phyloP scores from a whole-genome alignment of 1,284 basidiomycete genomes.

The Puccinia triticina region DNA sequence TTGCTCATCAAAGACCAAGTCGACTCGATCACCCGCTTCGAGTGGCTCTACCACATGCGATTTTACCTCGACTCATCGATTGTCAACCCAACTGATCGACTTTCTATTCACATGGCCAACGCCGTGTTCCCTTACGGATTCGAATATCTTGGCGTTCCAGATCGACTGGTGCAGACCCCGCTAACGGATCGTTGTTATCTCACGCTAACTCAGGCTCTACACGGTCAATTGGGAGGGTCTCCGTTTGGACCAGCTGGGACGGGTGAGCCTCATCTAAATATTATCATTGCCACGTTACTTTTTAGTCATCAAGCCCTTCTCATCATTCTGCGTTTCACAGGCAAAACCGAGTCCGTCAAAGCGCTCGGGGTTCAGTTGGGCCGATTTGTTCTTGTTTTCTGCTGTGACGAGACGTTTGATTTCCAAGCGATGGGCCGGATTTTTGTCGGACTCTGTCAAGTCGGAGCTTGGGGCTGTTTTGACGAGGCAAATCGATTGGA shows the following conservation, averaged over 20 bases:
- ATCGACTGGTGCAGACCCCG: slow-evolving; percentile 96
- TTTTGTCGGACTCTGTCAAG: slow-evolving; percentile 96
- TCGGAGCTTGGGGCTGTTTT: slow-evolving; percentile 99
- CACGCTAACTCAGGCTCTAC: slow-evolving; percentile 91
- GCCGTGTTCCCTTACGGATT: slow-evolving; percentile 95
- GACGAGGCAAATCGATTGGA: slow-evolving; percentile 87
- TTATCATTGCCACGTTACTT: background rate
- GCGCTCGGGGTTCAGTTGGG: slow-evolving; percentile 96
- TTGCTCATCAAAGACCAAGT: slow-evolving; percentile 73
- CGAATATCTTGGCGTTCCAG: slow-evolving; percentile 96
- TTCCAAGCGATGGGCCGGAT: slow-evolving; percentile 99
- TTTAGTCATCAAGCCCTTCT: background rate
- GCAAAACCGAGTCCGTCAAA: slow-evolving; percentile 99
- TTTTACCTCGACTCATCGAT: slow-evolving; percentile 80
- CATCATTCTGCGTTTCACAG: slow-evolving; percentile 61
- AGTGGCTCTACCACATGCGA: slow-evolving; percentile 98
- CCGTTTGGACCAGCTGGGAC: slow-evolving; percentile 99
- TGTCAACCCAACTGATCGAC: slow-evolving; percentile 76
- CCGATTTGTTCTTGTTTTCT: slow-evolving; percentile 96
- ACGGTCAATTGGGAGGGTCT: slow-evolving; percentile 90
- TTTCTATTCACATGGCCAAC: slow-evolving; percentile 81
- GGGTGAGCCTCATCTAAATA: slow-evolving; percentile 63
- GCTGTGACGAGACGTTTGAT: slow-evolving; percentile 99
- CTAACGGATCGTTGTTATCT: slow-evolving; percentile 97
- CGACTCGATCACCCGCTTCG: slow-evolving; percentile 72